Evolutionary conservation across 169 alveolate species (phyloP).

Genomic region (Eimeria zaria): DNA sequence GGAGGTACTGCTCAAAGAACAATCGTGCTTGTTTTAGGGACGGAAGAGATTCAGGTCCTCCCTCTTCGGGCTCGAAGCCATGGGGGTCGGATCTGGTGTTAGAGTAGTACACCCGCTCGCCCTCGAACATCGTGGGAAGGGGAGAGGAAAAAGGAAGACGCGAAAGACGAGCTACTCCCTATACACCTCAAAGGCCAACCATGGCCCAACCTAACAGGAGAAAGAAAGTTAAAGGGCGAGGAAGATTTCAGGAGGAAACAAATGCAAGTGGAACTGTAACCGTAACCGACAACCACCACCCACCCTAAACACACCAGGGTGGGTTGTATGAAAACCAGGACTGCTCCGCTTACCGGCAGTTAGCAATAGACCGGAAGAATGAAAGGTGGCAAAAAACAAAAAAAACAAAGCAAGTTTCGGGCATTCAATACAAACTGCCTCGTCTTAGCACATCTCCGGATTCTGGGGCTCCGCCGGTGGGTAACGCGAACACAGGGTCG

Average conservation of each 20-base stretch:
- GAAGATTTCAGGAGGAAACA: neutral
- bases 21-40: slow-evolving; percentile 78
- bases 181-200: neutral
- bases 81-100: slow-evolving; percentile 60
- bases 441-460: neutral
- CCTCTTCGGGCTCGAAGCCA: slow-evolving; percentile 72
- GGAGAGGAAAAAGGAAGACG: neutral
- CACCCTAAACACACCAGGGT: slow-evolving; percentile 47
- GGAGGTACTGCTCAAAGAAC: slow-evolving; percentile 83
- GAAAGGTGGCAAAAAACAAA: neutral
- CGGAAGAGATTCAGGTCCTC: slow-evolving; percentile 79
- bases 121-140: slow-evolving; percentile 44
- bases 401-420: neutral
- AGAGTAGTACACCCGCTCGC: slow-evolving; percentile 67
- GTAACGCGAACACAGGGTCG: slow-evolving; percentile 15
- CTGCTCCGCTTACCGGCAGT: neutral
- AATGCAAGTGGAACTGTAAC: neutral
- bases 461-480: slow-evolving; percentile 60
- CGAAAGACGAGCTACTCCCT: neutral
- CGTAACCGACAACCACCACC: slow-evolving; percentile 77
- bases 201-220: neutral
- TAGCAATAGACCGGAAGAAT: neutral
- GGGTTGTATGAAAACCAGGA: neutral
- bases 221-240: neutral
- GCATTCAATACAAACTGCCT: neutral